Evolutionary conservation across 495 filamentous ascomycete genomes (phyloP), one percentile per base, ranked within the genome.

Genomic region (Chaetomidium leptoderma): DNA sequence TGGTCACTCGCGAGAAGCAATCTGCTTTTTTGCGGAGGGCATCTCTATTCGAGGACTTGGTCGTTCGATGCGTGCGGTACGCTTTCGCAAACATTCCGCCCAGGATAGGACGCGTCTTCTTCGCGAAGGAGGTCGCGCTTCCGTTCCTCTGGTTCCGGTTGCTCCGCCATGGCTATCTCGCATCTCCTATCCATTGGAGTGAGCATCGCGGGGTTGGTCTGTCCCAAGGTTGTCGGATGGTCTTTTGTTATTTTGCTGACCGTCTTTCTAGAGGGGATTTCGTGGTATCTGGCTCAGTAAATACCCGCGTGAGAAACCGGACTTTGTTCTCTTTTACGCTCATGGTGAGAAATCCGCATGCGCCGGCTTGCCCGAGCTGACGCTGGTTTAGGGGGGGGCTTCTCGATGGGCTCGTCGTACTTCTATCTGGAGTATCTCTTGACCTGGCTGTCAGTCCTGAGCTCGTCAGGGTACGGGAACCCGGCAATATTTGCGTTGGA

Each of bases 371-470:
- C 14, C 17, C 43, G 43, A 49, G 30, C 45, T 48, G 29, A 48
- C 27, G 19, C 45, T 3, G 17, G 9, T 30, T 1, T 32, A 85
- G 83, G 85, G 19, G 88, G 88, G 19, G 88, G 88, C 2, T 91
- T 91, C 63, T 79, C 82, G 2, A 87, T 92, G 85, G 88, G 88
- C 30, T 87, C 86, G 14, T 66, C 76, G 26, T 86, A 88, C 70
- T 92, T 92, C 69, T 92, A 92, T 67, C 79, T 91, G 21, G 88
- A 92, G 67, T 91, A 91, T 61, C 74, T 92, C 17, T 64, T 89
- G 35, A 78, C 83, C 26, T 88, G 83, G 83, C 62, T 84, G 16
- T 76, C 70, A 40, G 66, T 85, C 0, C 72, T 92, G 35, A 71
- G 75, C 29, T 69, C 78, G 16, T 67, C 73, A 33, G 86, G 86